Percentiles rank a stretch among this genome's conserved stretches.
Evolutionary conservation across 176 grass and related monocot species (phyloP).

Genomic region (Oryza nivara): DNA sequence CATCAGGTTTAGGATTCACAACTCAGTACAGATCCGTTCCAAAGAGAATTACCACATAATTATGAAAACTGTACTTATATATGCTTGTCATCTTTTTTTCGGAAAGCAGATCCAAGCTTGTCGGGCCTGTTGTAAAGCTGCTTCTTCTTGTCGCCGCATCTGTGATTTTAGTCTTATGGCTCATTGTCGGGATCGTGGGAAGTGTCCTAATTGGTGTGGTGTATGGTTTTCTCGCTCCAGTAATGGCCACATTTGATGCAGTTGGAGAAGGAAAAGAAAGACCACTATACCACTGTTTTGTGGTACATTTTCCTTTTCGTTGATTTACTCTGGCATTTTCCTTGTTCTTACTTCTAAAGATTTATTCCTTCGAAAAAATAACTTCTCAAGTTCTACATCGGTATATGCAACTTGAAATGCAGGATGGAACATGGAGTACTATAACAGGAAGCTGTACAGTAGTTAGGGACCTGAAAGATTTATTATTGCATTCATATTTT

Average conservation of each 20-base stretch:
- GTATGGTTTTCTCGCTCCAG: conserved; percentile 86
- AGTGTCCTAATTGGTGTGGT: conserved; percentile 64
- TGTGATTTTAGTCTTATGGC: conserved; percentile 62
- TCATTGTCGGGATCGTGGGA: conserved; percentile 61
- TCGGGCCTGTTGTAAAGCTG: conserved; percentile 79
- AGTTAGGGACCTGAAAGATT: conserved; percentile 77
- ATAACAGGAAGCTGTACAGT: conserved; percentile 82
- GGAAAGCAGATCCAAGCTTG: conserved; percentile 79
- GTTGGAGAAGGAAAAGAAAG: conserved; percentile 89
- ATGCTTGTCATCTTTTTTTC: conserved; percentile 24
- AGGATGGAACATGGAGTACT: conserved; percentile 98
- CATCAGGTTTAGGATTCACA: conserved; percentile 58
- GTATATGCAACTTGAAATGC: conserved; percentile 34
- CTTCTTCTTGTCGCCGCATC: conserved; percentile 57
- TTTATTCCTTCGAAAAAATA: too few relatives aligned
- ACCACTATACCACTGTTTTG: conserved; percentile 70
- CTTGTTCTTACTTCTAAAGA: not conserved
- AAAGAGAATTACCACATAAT: conserved; percentile 30
- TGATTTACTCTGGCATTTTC: not conserved
- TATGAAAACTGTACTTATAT: conserved; percentile 32
- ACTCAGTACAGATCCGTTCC: conserved; percentile 9
- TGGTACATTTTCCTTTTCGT: conserved; percentile 51
- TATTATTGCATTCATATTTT: conserved; percentile 80
- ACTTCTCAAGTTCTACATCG: conserved; percentile 8
- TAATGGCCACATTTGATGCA: conserved; percentile 89